Evolutionary conservation across 2,329 filamentous ascomycete species (phyloP), one percentile per base, ranked within the genome.

Genomic region (Trichoderma sp.): DNA sequence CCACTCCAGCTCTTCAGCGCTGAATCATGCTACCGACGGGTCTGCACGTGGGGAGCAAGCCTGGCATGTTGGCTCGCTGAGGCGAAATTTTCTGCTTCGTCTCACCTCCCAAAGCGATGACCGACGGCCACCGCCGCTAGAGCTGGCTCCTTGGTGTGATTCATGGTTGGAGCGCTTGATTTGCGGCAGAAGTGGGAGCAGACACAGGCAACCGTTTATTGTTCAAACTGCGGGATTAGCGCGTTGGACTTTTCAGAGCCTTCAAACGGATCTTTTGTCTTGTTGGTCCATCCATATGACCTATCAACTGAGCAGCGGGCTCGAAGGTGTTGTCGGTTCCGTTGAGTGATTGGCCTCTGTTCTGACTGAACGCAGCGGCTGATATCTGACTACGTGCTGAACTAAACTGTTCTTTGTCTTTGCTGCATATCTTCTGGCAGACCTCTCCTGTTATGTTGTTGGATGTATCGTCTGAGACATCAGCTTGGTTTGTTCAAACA

Each of bases 221-320:
- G 21, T 35, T 67, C 47, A n/a, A 60, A 74, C 71, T 75, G 75
- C 72, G 73, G 75, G 75, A 78, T 77, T 78, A 73, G 75, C 76
- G 76, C 75, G 71, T 70, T 72, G 70, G 70, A 63, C 58, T 43
- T 21, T 35, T 31, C 6, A 47, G 52, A 59, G 33, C 10, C 55
- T 43, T 52, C 24, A 47, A 19, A 47, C 49, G 61, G 68, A 57
- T 66, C 68, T 52, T 66, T 65, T 69, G 49, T 31, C 33, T 27
- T 35, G 63, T 69, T 69, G 68, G 68, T 37, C 56, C 61, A 59
- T 63, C 56, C 27, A 49, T 59, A 66, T 66, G 55, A 59, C 68
- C 55, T 29, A 56, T 53, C 61, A 66, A 35, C 29, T 55, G 19
- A 40, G 47, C 35, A 43, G 61, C 55, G 40, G 43, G 24, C 43